phyloP scores from a whole-genome alignment of 73 alveolate genomes.

The Paramecium primaurelia region DNA sequence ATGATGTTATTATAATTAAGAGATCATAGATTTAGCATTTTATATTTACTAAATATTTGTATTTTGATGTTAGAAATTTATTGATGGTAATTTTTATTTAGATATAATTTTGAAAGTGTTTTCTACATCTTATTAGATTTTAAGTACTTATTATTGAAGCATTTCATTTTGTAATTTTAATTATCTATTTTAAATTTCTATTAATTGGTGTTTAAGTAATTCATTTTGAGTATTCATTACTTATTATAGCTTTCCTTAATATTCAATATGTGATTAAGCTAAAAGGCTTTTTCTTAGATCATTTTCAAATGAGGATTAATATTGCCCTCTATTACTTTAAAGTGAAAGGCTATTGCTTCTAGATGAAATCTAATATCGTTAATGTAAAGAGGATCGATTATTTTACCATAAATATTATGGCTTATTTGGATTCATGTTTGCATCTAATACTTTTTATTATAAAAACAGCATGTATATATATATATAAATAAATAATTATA shows the following conservation, averaged over 20 bases:
- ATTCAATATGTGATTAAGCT: neutral
- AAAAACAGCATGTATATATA: neutral
- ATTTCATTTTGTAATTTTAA: neutral
- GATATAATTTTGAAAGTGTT: neutral
- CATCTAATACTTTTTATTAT: neutral
- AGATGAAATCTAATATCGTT: neutral
- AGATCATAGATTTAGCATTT: neutral
- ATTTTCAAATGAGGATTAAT: neutral
- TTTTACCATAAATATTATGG: neutral
- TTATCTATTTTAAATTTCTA: neutral
- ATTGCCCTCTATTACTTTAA: neutral
- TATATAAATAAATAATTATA: no score
- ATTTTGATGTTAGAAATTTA: neutral
- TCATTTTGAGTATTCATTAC: neutral
- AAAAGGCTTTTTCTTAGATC: neutral
- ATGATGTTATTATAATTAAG: neutral
- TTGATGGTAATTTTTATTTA: neutral
- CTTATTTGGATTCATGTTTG: neutral
- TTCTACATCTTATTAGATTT: neutral
- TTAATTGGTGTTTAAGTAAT: neutral
- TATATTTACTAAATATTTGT: neutral
- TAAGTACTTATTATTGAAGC: neutral
- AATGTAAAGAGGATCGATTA: neutral
- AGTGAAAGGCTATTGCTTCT: neutral
- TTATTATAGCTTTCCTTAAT: neutral